Evolutionary conservation across 2,329 filamentous ascomycete species (phyloP).

Genomic region (Grosmannia huntii): DNA sequence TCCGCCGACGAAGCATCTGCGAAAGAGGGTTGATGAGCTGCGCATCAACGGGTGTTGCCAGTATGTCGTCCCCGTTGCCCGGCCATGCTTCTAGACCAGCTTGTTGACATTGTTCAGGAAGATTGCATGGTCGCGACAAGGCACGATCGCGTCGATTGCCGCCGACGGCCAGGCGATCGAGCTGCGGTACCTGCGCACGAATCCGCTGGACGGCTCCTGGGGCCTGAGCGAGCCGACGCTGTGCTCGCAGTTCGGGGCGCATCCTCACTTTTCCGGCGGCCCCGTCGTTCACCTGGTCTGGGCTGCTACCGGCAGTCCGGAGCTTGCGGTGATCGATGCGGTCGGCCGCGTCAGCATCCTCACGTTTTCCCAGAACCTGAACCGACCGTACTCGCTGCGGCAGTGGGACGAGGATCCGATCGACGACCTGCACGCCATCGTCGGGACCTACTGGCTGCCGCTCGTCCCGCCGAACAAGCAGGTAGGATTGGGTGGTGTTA

Average conservation of each 20-base stretch:
- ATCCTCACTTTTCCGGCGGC: constrained; percentile 40
- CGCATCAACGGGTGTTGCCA: constrained; percentile 66
- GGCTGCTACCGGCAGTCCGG: constrained; percentile 58
- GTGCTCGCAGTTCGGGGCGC: constrained; percentile 46
- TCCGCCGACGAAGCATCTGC: constrained; percentile 51
- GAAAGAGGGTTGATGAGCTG: constrained; percentile 64
- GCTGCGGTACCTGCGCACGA: constrained; percentile 58
- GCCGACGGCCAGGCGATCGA: constrained; percentile 58
- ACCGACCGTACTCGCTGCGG: constrained; percentile 51
- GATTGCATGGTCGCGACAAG: constrained; percentile 78
- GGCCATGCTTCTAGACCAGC: neutral
- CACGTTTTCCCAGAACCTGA: constrained; percentile 57
- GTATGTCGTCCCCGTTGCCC: constrained; percentile 34
- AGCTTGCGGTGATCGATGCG: constrained; percentile 73
- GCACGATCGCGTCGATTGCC: constrained; percentile 72
- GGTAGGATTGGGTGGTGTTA: constrained; percentile 14
- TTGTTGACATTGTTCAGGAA: constrained; percentile 35
- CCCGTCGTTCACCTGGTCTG: constrained; percentile 72
- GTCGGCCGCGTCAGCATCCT: constrained; percentile 67
- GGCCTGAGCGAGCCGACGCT: constrained; percentile 58
- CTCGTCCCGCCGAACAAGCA: constrained; percentile 35
- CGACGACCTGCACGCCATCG: constrained; percentile 64
- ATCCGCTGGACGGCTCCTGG: constrained; percentile 61
- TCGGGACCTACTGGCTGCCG: constrained; percentile 80
- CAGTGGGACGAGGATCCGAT: constrained; percentile 53